Base-by-base conservation (phyloP, 2,329 filamentous ascomycete genomes). In the Fusarium chaquense region DNA sequence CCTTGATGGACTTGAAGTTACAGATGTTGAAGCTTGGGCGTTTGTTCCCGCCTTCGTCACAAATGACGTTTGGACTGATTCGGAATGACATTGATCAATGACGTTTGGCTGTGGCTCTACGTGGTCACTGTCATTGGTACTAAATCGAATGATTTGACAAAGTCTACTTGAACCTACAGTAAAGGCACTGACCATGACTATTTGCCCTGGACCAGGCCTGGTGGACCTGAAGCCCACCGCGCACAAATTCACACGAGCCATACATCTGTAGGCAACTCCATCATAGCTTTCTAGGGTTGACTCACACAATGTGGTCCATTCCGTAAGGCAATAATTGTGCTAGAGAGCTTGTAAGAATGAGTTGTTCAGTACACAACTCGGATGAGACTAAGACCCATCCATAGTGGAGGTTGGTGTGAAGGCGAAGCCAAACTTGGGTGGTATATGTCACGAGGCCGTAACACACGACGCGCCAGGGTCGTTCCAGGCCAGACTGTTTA, bases 391-490 rank as follows among this genome's bases (percentile, higher is more conserved):
- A 52, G 49, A 52, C 49, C 49, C 35, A 40, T 52, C 35, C 35
- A 36, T 16, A 41, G 49, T 52, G 49, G 35, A 52, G 24, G 49
- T 40, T 40, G 33, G 49, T 30, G 49, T 52, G 35, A 41, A 52
- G 35, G 35, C 49, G 33, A 52, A 40, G 49, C 49, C 49, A 36
- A 40, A 41, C 33, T 26, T 41, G 49, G 33, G 33, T 51, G 18
- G 35, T 36, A 51, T 30, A 52, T 52, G 49, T 52, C 49, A 52
- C 49, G 49, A 41, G 49, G 33, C 22, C 33, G 35, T 52, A 41
- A 41, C 24, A 52, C 33, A 52, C 35, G 49, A 30, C 24, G 26
- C 49, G 35, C 35, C 49, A 40, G 49, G n/a, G 44, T 32, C n/a
- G n/a, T 22, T 52, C 28, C 18, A 20, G 35, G 35, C 18, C 24